A percentile compares a stretch with the other conserved stretches of the same genome.
phyloP scores from a whole-genome alignment of 148 eudicot genomes.

The Euryodendron excelsum region DNA sequence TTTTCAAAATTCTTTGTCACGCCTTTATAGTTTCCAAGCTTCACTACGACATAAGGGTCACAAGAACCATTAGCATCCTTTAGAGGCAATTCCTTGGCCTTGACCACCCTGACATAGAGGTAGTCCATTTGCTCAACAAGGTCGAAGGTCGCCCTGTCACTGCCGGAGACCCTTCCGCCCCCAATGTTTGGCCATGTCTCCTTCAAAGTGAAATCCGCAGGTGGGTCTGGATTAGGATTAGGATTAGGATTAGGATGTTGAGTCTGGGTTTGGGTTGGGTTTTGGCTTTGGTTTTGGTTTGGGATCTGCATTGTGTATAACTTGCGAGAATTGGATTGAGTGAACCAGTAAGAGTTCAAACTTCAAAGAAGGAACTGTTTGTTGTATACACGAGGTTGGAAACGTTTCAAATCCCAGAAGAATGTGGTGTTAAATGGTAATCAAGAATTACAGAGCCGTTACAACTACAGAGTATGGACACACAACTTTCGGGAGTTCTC shows the following conservation, averaged over 20 bases:
- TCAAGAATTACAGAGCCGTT: slow-evolving; percentile 5
- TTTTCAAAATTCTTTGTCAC: slow-evolving; percentile 31
- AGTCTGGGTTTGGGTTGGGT: background rate
- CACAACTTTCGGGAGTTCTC: too few species aligned
- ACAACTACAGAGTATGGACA: background rate
- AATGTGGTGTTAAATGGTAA: background rate
- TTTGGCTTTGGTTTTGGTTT: slow-evolving; percentile 19
- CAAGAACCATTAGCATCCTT: slow-evolving; percentile 17
- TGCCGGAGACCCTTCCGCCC: slow-evolving; percentile 33
- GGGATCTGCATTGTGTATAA: slow-evolving; percentile 17
- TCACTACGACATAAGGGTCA: slow-evolving; percentile 54
- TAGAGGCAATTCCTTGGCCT: slow-evolving; percentile 43
- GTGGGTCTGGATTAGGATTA: slow-evolving; percentile 7
- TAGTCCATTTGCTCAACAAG: slow-evolving; percentile 71
- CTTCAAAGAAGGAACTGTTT: background rate
- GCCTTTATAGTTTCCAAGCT: slow-evolving; percentile 50
- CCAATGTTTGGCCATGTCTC: slow-evolving; percentile 55
- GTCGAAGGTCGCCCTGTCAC: slow-evolving; percentile 43
- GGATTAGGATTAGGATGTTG: background rate
- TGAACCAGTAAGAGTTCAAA: too few species aligned
- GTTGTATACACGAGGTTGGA: background rate
- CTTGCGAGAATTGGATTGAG: background rate
- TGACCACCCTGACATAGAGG: slow-evolving; percentile 55
- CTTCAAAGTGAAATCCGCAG: slow-evolving; percentile 51
- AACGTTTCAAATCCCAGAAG: background rate